Percentiles rank a stretch among this genome's conserved stretches.
These are phyloP conservation scores for Reutealis trisperma DNA, from an alignment of 345 rosid species.

Conservation along the genomic window DNA sequence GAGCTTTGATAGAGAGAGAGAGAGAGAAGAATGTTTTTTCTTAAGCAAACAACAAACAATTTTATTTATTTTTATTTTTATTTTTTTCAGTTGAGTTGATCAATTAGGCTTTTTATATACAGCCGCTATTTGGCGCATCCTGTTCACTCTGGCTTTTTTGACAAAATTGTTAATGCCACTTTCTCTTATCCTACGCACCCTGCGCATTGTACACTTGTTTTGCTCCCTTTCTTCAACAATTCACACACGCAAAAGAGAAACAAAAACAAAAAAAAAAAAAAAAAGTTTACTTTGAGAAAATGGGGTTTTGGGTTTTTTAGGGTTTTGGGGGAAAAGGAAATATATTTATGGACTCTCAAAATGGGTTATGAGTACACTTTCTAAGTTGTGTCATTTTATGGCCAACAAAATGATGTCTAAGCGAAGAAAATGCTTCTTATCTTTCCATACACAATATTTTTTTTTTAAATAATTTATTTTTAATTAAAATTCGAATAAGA, in stretches of 20 bases:
- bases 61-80: neutral
- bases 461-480: neutral
- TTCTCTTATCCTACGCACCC: constrained; percentile 30
- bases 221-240: neutral
- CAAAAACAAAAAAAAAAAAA: neutral
- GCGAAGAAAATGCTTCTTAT: constrained; percentile 57
- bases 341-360: constrained; percentile 6
- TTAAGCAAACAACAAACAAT: neutral
- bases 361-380: constrained; percentile 46
- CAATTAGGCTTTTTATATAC: constrained; percentile 10
- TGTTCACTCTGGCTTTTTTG: constrained; percentile 26
- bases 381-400: constrained; percentile 46
- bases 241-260: neutral
- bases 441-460: constrained; percentile 34
- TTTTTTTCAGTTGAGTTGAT: neutral
- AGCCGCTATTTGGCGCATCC: constrained; percentile 22
- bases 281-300: neutral
- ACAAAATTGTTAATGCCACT: neutral
- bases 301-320: neutral
- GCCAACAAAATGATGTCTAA: constrained; percentile 80
- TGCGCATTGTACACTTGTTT: constrained; percentile 37
- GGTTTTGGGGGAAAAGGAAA: neutral
- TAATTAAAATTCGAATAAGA: neutral
- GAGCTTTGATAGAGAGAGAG: neutral
- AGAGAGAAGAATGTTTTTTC: constrained; percentile 1